Percentiles rank a stretch among this genome's conserved stretches.
Evolutionary conservation across 148 eudicot species (phyloP).

Genomic region (Vaccinium darrowii): DNA sequence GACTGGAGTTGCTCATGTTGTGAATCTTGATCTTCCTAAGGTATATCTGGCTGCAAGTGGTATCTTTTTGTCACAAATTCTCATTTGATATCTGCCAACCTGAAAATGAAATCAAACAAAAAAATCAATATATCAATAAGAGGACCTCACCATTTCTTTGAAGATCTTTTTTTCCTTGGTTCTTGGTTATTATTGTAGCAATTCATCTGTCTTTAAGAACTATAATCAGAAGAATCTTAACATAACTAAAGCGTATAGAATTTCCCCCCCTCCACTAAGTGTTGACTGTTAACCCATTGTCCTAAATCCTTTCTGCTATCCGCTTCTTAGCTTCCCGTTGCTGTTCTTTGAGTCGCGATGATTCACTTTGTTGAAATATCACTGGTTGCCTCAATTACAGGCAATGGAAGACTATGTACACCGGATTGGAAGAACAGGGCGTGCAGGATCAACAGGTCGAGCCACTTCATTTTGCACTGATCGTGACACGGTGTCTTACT

Average conservation of each 20-base stretch:
- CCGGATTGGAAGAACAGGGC: constrained; percentile 65
- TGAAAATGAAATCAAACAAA: neutral
- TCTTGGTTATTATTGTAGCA: neutral
- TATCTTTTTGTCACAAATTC: constrained; percentile 11
- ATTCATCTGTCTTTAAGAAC: neutral
- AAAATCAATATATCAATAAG: neutral
- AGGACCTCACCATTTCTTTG: neutral
- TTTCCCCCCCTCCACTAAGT: neutral
- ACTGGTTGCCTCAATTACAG: constrained; percentile 25
- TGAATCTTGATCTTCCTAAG: constrained; percentile 61
- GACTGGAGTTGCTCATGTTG: constrained; percentile 56
- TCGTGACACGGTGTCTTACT: constrained; percentile 41
- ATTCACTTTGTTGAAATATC: neutral
- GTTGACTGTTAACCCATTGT: neutral
- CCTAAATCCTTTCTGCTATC: neutral
- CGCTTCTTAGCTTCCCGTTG: neutral
- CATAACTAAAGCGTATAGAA: neutral
- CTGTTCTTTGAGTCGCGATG: neutral
- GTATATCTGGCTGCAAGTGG: constrained; percentile 22
- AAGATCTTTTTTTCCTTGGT: neutral
- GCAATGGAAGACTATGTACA: constrained; percentile 59
- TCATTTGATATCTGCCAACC: constrained; percentile 5
- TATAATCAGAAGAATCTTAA: neutral
- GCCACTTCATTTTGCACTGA: constrained; percentile 52
- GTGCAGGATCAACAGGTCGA: constrained; percentile 55